Evolutionary conservation across 164 flowering plant species (phyloP), one percentile per base, ranked within the genome.

Genomic region (Vitis rupestris): DNA sequence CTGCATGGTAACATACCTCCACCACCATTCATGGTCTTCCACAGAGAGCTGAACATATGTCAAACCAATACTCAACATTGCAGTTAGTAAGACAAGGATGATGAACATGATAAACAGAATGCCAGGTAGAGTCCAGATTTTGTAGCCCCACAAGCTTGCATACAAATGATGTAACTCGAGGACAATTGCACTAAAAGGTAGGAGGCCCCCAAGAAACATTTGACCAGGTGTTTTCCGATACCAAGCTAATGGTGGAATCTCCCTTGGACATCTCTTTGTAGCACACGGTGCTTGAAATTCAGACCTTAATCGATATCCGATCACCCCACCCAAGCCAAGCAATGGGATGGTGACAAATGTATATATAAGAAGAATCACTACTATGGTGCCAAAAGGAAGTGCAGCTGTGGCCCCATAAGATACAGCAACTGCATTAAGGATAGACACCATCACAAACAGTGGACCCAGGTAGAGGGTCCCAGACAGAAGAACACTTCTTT

Each of bases 21-120:
- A 93, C 93, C 92, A 85, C 98, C 98, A 93, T 75, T 84, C 67
- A 69, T 82, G 88, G 73, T 91, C 95, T 80, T 88, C 98, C 44
- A 61, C 80, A 44, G 90, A 82, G 44, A 93, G 95, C 82, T 90
- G 95, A 75, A 91, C 77, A 70, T 83, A 90, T 30, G 95, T 88
- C 83, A 93, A 74, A 50, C 81, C 85, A 58, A 88, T 66, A 68
- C 88, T 87, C 61, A 93, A 23, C 17, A 88, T 71, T 37, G 78
- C 82, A 64, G 89, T 87, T 53, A 88, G 71, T 13, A 87, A 2
- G 68, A 90, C 56, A 51, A 91, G 88, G 73, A 87, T 70, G 61
- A 86, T 31, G 69, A 93, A 90, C 16, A 78, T 75, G 67, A 88
- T 17, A 64, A 87, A 81, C 74, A 88, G 69, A 69, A 86, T 80